phyloP scores from a whole-genome alignment of 495 filamentous ascomycete species.

The Wilcoxina mikolae region DNA sequence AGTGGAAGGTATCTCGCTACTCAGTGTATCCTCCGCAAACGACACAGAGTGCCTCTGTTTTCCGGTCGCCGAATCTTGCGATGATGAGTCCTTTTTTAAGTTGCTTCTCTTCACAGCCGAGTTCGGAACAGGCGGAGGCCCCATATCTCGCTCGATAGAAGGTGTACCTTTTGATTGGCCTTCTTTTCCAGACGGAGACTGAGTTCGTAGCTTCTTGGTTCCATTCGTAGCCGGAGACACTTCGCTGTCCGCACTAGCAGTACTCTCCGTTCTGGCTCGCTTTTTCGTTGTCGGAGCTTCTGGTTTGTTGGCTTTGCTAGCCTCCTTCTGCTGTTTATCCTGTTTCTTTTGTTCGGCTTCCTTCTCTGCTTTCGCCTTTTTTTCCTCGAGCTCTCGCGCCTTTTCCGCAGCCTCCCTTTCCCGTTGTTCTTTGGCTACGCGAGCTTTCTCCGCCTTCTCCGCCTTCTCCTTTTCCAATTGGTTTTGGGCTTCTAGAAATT shows the following conservation, averaged over 20 bases:
- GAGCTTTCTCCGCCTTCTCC: conserved; percentile 1
- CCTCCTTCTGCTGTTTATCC: not conserved
- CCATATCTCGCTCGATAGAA: conserved; percentile 7
- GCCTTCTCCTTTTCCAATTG: not conserved
- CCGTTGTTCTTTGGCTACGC: not conserved
- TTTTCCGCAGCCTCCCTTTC: not conserved
- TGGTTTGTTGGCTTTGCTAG: not conserved
- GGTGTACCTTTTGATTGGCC: not conserved
- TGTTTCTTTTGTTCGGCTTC: not conserved
- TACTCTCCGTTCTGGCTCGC: not conserved
- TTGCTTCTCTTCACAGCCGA: conserved; percentile 18
- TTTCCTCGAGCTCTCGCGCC: not conserved
- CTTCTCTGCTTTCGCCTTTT: not conserved
- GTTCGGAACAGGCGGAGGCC: conserved; percentile 11
- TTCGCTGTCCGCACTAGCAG: not conserved
- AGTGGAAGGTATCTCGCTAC: conserved; percentile 3
- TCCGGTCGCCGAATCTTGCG: not conserved
- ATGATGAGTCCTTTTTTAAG: not conserved
- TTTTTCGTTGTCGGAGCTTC: conserved; percentile 2
- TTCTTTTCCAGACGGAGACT: not conserved
- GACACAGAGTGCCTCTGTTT: conserved; percentile 18
- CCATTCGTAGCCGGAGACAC: not conserved
- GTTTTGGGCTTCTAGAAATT: not conserved
- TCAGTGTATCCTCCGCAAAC: conserved; percentile 14
- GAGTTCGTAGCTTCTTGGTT: not conserved